Evolutionary conservation across 2,329 filamentous ascomycete genomes (phyloP), one percentile per base, ranked within the genome.

Genomic region (Fusarium veterinarium): DNA sequence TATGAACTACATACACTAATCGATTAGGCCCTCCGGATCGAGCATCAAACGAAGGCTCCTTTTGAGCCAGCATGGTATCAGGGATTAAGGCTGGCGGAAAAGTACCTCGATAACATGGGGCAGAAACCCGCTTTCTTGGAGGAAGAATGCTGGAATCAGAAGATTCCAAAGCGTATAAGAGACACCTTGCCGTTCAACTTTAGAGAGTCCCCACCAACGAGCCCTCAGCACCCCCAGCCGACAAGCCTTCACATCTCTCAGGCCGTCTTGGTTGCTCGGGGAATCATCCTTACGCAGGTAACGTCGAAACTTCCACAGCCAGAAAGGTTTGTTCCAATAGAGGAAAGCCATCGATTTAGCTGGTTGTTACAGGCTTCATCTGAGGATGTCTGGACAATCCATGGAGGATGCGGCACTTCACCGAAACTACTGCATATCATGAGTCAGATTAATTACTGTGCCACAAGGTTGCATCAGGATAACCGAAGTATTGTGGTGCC

Each of bases 311-410:
- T 57, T 17, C 41, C 53, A 46, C 40, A 57, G 30, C 53, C 53
- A 57, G 53, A 57, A 57, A 46, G 6, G 53, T 46, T 57, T 57
- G 40, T 30, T 57, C 53, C 53, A 42, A 19, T 19, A 31, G 40
- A 57, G n/a, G 53, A 57, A 57, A 57, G 53, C 19, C 53, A n/a
- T 30, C 49, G 48, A 45, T 61, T 61, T 40, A 48, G 44, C 44
- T 59, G 56, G 56, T 40, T 59, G 25, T 14, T 59, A 25, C 44
- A 41, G 25, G 56, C 33, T 19, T 49, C 56, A 35, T 40, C 44
- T 41, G 33, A 59, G 44, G 42, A 59, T 31, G 44, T 59, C 35
- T 59, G 33, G 35, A 48, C 35, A 35, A 59, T 59, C 13, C 56
- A 59, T 40, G 56, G 56, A 40, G 56, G 56, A 41, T 59, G 19